Evolutionary conservation across 164 flowering plant genomes (phyloP), one percentile per base, ranked within the genome.

Genomic region (Liriodendron chinense): DNA sequence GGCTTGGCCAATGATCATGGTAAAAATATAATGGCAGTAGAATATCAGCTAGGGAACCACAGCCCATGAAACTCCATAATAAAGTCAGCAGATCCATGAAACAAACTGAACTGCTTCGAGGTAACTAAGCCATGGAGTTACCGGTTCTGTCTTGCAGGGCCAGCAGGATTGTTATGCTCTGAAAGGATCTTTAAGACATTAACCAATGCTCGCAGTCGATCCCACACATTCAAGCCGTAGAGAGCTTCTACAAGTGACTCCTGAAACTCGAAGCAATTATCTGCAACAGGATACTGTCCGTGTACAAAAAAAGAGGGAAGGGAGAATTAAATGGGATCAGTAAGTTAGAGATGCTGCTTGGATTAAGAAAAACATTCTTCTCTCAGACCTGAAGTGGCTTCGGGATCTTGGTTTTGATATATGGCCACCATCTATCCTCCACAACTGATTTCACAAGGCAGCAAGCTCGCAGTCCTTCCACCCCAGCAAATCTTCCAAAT

Each of bases 381-480:
- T 63, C 28, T 62, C 78, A 47, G 2, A 93, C 99, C 96, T 91
- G 96, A 75, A 96, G 87, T 63, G 97, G 99, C 81, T 92, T 96
- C 47, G 98, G 99, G 73, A 92, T 93, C 83, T 75, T 86, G 25
- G 99, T 96, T 85, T 96, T 92, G 77, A 96, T 83, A 56, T 78
- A 84, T 1, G 99, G 99, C 99, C 99, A 96, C 87, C 87, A 96
- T 79, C 98, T 84, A 72, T 96, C 99, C 86, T 93, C 98, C 70
- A 91, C 98, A 22, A 96, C 97, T 22, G 99, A 87, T 80, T 95
- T 93, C 13, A 94, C 95, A 61, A 89, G 91, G 75, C 99, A 96
- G 86, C 99, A 96, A 65, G 97, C 98, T 63, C 98, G 87, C 71
- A 95, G 79, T 68, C 98, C 98, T 84, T 95, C 98, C 18, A 95